These are phyloP conservation scores for Alternaria panax DNA, from an alignment of 2,329 filamentous ascomycete species.

Conservation along the genomic window DNA sequence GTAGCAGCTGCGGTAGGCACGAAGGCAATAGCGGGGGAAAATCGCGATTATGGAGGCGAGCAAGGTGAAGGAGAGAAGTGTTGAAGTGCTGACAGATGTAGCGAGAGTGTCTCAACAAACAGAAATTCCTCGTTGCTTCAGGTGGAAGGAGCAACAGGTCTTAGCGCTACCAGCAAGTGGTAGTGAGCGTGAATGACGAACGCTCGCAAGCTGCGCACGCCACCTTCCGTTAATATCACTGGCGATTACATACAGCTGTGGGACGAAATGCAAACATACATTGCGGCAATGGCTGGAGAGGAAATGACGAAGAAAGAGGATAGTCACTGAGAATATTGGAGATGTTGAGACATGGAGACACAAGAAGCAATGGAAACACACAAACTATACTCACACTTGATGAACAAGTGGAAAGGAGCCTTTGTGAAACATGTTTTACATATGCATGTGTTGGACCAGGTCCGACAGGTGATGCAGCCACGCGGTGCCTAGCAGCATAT, in stretches of 20 bases:
- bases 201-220: background rate
- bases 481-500: slow-evolving; percentile 19
- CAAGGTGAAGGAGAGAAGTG: background rate
- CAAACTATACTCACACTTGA: background rate
- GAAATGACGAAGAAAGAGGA: background rate
- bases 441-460: slow-evolving; percentile 7
- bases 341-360: background rate
- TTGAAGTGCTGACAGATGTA: background rate
- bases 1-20: background rate
- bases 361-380: background rate
- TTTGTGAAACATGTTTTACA: slow-evolving; percentile 17
- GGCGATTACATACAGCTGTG: background rate
- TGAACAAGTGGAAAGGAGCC: background rate
- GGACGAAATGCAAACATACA: background rate
- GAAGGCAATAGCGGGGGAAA: background rate
- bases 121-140: slow-evolving; percentile 3
- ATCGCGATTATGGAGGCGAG: background rate
- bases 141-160: slow-evolving; percentile 11
- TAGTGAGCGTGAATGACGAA: slow-evolving; percentile 15
- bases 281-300: background rate
- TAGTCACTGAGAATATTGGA: background rate
- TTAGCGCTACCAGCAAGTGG: slow-evolving; percentile 7
- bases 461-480: slow-evolving; percentile 21
- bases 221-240: background rate
- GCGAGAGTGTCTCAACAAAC: slow-evolving; percentile 1